Evolutionary conservation across 805 yeast genomes (phyloP).

Genomic region (Pichia nakasei): DNA sequence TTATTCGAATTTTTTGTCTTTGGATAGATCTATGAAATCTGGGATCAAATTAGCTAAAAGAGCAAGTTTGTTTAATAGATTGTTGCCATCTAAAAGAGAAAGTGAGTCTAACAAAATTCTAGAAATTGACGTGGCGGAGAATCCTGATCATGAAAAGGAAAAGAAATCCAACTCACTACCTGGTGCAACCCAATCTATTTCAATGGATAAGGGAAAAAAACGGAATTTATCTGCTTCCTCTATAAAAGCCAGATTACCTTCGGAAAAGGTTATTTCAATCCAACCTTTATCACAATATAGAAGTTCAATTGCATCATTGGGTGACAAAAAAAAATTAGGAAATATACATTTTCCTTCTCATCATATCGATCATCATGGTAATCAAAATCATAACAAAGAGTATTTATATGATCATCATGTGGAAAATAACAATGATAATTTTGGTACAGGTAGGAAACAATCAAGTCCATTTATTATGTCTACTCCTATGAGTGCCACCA

Average conservation of each 20-base stretch:
- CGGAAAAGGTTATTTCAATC: neutral
- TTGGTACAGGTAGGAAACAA: neutral
- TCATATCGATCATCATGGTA: neutral
- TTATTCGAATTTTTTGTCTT: conserved; percentile 26
- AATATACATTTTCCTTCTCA: neutral
- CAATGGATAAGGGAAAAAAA: neutral
- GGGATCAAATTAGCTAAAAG: conserved; percentile 14
- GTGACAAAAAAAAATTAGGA: neutral
- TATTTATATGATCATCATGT: neutral
- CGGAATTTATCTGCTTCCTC: neutral
- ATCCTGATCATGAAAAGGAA: neutral
- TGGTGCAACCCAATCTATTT: neutral
- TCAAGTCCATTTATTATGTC: neutral
- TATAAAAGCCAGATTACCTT: neutral
- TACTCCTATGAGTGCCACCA: conserved; percentile 11
- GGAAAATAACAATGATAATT: neutral
- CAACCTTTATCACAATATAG: conserved; percentile 6
- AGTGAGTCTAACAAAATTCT: conserved; percentile 12
- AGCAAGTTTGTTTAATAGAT: conserved; percentile 17
- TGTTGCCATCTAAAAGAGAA: conserved; percentile 23
- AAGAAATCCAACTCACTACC: neutral
- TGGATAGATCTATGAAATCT: neutral
- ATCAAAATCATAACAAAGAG: neutral
- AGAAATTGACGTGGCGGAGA: neutral
- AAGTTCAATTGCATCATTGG: neutral